These are phyloP conservation scores for Pseudomassariella vexata DNA, from an alignment of 2,329 filamentous ascomycete genomes.

Conservation along the genomic window DNA sequence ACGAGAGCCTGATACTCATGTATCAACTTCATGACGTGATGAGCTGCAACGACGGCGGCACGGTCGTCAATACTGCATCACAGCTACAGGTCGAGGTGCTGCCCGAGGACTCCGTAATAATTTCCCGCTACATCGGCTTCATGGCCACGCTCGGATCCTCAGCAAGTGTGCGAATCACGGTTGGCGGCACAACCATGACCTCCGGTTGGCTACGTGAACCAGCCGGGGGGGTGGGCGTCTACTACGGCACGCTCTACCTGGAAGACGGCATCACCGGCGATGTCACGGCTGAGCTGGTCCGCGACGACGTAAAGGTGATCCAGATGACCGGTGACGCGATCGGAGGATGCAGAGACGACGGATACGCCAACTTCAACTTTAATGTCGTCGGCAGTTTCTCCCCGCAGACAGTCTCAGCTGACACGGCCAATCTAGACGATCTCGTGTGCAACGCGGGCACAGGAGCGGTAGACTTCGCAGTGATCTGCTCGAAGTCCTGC, in stretches of 20 bases:
- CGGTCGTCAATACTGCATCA: slow-evolving; percentile 22
- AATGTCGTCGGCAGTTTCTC: not conserved
- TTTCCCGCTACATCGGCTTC: slow-evolving; percentile 14
- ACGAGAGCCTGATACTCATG: slow-evolving; percentile 25
- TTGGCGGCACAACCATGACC: slow-evolving; percentile 23
- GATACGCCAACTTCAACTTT: slow-evolving; percentile 3
- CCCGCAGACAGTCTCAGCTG: not conserved
- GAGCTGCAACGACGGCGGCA: slow-evolving; percentile 23
- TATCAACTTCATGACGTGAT: slow-evolving; percentile 23
- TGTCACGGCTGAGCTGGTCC: too few species aligned
- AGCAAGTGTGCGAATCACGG: slow-evolving; percentile 25
- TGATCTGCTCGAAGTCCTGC: not conserved
- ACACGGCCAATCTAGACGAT: not conserved
- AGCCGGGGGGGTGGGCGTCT: slow-evolving; percentile 22
- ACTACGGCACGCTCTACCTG: slow-evolving; percentile 23
- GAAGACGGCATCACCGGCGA: slow-evolving; percentile 17
- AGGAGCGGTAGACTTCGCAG: not conserved
- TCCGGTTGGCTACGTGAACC: slow-evolving; percentile 21
- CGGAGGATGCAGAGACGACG: not conserved
- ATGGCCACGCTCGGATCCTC: slow-evolving; percentile 2
- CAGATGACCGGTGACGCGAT: not conserved
- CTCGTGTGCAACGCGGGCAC: not conserved
- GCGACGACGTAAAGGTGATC: slow-evolving; percentile 8
- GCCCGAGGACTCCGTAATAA: slow-evolving; percentile 8
- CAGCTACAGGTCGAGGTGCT: slow-evolving; percentile 17